Evolutionary conservation across 805 yeast species (phyloP).

Genomic region (Candida wancherniae): DNA sequence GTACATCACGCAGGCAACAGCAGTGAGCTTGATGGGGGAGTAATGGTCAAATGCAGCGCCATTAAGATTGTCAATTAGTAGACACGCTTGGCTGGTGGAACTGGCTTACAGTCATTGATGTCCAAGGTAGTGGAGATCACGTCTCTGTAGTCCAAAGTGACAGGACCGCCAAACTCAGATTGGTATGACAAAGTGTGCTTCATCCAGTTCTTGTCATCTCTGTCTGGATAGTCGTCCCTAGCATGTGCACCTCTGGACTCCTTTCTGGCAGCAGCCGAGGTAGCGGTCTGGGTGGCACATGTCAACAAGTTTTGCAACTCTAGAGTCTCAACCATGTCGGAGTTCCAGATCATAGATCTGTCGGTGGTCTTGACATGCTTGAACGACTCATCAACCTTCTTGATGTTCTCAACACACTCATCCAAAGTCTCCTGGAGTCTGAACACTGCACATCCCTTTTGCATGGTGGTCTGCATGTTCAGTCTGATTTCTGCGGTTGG

Average conservation of each 20-base stretch:
- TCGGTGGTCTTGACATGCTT: slow-evolving; percentile 81
- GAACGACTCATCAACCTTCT: slow-evolving; percentile 68
- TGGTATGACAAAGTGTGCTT: slow-evolving; percentile 97
- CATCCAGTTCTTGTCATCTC: slow-evolving; percentile 97
- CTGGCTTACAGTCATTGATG: slow-evolving; percentile 87
- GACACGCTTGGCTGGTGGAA: slow-evolving; percentile 95
- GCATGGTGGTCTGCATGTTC: slow-evolving; percentile 95
- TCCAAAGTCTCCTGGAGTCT: slow-evolving; percentile 90
- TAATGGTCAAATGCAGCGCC: no score
- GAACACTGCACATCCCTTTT: slow-evolving; percentile 93
- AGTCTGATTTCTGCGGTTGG: slow-evolving; percentile 86
- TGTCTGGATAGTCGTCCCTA: slow-evolving; percentile 92
- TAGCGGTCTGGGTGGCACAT: slow-evolving; percentile 95
- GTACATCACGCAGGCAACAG: no score
- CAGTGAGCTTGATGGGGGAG: no score
- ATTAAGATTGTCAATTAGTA: no score
- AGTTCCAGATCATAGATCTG: slow-evolving; percentile 98
- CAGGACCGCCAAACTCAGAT: slow-evolving; percentile 60
- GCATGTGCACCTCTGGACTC: slow-evolving; percentile 99
- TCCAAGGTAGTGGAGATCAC: slow-evolving; percentile 84
- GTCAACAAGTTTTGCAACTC: slow-evolving; percentile 95
- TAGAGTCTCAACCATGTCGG: slow-evolving; percentile 91
- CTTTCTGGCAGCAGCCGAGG: slow-evolving; percentile 87
- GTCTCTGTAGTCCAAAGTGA: slow-evolving; percentile 75
- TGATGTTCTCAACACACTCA: slow-evolving; percentile 80